Evolutionary conservation across 768 basidiomycete genomes (phyloP), one percentile per base, ranked within the genome.

Genomic region (Dictyophora rubrovolvata): DNA sequence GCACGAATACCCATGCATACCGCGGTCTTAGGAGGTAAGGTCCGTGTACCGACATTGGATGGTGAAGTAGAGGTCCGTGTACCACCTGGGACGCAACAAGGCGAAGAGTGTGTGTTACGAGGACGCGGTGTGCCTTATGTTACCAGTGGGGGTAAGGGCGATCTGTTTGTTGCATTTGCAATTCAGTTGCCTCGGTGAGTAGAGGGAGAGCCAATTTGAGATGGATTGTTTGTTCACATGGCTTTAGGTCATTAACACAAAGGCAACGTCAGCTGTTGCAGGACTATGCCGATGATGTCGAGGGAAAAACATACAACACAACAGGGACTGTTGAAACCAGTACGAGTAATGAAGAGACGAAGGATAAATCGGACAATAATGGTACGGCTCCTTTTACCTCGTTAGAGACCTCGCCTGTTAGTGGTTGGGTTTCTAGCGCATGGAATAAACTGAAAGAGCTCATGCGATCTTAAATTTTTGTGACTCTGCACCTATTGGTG

Each of bases 51-150:
- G 22, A 99, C 96, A 48, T 76, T 98, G 18, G 94, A 98, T 62
- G 92, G 94, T 22, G 91, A 96, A 49, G 93, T 97, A 1, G 93
- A 97, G 60, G 90, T 98, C 48, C 86, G 89, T 63, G 82, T 99
- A 47, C 91, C 93, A 57, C 77, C 79, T 20, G 95, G 96, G 49
- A 97, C 95, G 1, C 96, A 98, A 72, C 93, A 87, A 68, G 94
- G 94, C 17, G 93, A 97, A 74, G 93, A 98, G 71, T 94, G 95
- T 83, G 89, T 96, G 20, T 73, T 99, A 66, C 89, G 87, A 73
- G 85, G 85, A 46, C 83, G 89, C 55, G 96, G 96, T 33, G 84
- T 97, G 12, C 69, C 80, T 49, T 76, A 82, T 21, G 76, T 87
- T 7, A 78, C 79, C 67, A 73, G 73, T 53, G 73, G 78, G 47